Evolutionary conservation across 108 stramenopile species (phyloP).

Genomic region (Nitzschia sp.): DNA sequence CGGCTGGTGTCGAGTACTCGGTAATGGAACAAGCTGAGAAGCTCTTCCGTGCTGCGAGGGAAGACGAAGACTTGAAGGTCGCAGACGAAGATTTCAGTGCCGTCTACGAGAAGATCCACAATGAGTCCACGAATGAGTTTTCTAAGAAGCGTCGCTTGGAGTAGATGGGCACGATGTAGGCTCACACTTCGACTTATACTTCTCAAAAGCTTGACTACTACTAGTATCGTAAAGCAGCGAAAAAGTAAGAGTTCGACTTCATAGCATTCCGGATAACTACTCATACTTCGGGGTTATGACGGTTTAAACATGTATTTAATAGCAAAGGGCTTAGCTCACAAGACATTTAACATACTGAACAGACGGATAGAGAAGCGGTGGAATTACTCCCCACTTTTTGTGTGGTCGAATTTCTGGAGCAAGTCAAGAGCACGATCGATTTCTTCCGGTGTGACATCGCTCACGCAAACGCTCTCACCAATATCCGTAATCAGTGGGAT

Average conservation of each 20-base stretch:
- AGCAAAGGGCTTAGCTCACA: no score
- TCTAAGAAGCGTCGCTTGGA: constrained; percentile 52
- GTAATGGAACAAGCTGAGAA: constrained; percentile 73
- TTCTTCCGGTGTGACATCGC: constrained; percentile 90
- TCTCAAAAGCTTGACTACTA: no score
- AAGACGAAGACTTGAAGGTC: constrained; percentile 62
- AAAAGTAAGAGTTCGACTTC: no score
- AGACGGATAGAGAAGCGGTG: no score
- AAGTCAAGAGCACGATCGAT: constrained; percentile 77
- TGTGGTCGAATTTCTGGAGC: constrained; percentile 56
- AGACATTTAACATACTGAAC: no score
- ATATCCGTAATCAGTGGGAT: constrained; percentile 92
- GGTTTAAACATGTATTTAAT: no score
- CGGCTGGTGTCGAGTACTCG: constrained; percentile 66
- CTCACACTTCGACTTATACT: no score
- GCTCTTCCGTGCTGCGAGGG: constrained; percentile 57
- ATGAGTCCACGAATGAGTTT: constrained; percentile 65
- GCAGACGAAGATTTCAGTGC: constrained; percentile 85
- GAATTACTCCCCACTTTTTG: constrained; percentile 34
- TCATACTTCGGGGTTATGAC: no score
- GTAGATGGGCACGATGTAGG: no score
- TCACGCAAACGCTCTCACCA: constrained; percentile 89
- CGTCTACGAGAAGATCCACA: constrained; percentile 78
- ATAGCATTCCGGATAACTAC: no score
- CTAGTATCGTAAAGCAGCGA: no score